Evolutionary conservation across 805 yeast species (phyloP), one percentile per base, ranked within the genome.

Genomic region (Millerozyma acaciae): DNA sequence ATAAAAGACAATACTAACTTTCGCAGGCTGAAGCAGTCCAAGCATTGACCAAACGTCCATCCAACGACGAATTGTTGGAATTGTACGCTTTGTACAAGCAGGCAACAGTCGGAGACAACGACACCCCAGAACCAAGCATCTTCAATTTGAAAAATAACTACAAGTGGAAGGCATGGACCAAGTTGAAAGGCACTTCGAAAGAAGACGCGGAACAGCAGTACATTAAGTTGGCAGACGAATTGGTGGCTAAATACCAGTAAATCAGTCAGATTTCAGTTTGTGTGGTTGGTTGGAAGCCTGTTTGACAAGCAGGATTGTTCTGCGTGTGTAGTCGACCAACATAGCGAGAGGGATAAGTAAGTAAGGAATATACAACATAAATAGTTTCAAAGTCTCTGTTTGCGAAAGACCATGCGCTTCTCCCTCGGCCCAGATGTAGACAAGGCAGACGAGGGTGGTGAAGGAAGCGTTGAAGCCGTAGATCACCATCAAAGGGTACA

Each of bases 91-190:
- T 93, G 51, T 93, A 74, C 82, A 93, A 93, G 68, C 98, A 93
- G 70, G 95, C 97, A 50, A 90, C 97, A 21, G 83, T 81, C 37
- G 98, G 98, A 46, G 98, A 93, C 75, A 87, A 87, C 75, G 62
- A 60, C 45, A 84, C 95, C 42, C 69, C 73, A 35, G 85, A 86
- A 69, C 98, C 98, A 34, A 93, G 96, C 43, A 65, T 84, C 39
- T 86, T 93, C 61, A 95, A 88, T 67, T 75, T 93, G 68, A 87
- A 84, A 70, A 97, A 90, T 48, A 88, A 94, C 67, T 84, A 85
- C 76, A 93, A 93, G 74, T 93, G 97, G 97, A 90, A 89, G 57
- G 76, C 97, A 6, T 93, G 97, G 97, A 81, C 81, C 52, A 80
- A 78, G 50, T 68, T 81, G 54, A 83, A 84, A 69, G 98, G 98